Evolutionary conservation across 768 basidiomycete genomes (phyloP).

Genomic region (Xerocomus brunneocitrinus): DNA sequence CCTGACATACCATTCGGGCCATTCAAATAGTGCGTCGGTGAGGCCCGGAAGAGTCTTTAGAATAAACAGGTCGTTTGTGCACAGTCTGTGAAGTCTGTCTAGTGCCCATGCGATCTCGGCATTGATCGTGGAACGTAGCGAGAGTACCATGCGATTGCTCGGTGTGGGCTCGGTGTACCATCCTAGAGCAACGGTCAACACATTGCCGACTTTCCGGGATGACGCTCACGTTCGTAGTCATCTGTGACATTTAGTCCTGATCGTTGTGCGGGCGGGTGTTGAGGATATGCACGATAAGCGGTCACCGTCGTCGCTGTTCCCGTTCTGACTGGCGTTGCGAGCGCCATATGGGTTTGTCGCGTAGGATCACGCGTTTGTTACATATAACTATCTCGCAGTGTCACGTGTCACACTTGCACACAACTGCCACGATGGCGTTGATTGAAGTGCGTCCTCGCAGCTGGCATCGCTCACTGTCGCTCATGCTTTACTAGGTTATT

Average conservation of each 20-base stretch:
- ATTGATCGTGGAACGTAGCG: slow-evolving; percentile 77
- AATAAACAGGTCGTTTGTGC: slow-evolving; percentile 71
- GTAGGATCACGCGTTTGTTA: slow-evolving; percentile 23
- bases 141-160: slow-evolving; percentile 87
- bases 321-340: slow-evolving; percentile 29
- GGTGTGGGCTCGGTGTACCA: slow-evolving; percentile 82
- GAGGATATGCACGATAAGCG: slow-evolving; percentile 26
- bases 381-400: slow-evolving; percentile 1
- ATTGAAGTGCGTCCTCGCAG: slow-evolving; percentile 43
- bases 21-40: slow-evolving; percentile 79
- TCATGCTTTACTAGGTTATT: slow-evolving; percentile 57
- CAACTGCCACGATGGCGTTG: slow-evolving; percentile 38
- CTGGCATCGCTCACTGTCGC: not conserved
- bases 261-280: slow-evolving; percentile 15
- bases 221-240: slow-evolving; percentile 68
- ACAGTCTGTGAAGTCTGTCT: slow-evolving; percentile 77
- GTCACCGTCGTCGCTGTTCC: slow-evolving; percentile 12
- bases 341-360: slow-evolving; percentile 21
- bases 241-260: slow-evolving; percentile 51
- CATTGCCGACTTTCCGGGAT: not conserved
- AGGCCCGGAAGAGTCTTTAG: slow-evolving; percentile 72
- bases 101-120: slow-evolving; percentile 87
- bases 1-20: slow-evolving; percentile 79
- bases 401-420: slow-evolving; percentile 15
- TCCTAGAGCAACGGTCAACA: slow-evolving; percentile 38